Base-by-base conservation (phyloP, 208 protist species). In the Angomonas deanei region DNA sequence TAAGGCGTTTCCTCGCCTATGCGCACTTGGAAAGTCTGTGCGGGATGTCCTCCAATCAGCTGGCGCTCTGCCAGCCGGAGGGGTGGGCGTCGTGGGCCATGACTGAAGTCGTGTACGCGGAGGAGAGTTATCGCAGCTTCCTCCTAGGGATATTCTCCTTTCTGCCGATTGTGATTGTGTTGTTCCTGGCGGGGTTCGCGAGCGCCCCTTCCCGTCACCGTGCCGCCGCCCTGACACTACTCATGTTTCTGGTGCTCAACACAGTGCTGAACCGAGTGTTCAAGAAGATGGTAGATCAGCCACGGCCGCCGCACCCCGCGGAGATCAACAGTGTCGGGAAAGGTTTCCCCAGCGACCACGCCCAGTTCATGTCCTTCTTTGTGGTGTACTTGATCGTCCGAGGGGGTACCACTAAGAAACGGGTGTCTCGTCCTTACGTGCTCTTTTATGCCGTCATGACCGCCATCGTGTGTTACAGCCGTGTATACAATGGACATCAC, bases 351-450 rank as follows among this genome's bases (percentile, higher is more conserved):
- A 90, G 84, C 55, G 75, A 86, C 49, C 83, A 91, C 63, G 65
- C 87, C 10, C 87, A 91, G 70, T 93, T 89, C 69, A 88, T 85
- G 69, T 76, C 74, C 26, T 89, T 87, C 47, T 80, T 93, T 24
- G 67, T 72, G 32, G 70, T 68, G 13, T 93, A 84, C 50, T 50
- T 92, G 15, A 42, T 72, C 38, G 66, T 54, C 19, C 39, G 39
- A 48, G 56, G 42, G 23, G 38, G 23, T 33, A 8, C 17, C 17
- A 13, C 24, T 13, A 32, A 3, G 3, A 33, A 15, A 3, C 5
- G 23, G 3, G 15, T n/a, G 1, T 11, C n/a, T 32, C 52, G 48
- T 15, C 34, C 61, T 57, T 61, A 59, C 21, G 39, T 19, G 23
- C 42, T 50, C n/a, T 55, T 80, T 5, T 24, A 17, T 10, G 8